Evolutionary conservation across 139 green algal species (phyloP).

Genomic region (Chlorella vulgaris): DNA sequence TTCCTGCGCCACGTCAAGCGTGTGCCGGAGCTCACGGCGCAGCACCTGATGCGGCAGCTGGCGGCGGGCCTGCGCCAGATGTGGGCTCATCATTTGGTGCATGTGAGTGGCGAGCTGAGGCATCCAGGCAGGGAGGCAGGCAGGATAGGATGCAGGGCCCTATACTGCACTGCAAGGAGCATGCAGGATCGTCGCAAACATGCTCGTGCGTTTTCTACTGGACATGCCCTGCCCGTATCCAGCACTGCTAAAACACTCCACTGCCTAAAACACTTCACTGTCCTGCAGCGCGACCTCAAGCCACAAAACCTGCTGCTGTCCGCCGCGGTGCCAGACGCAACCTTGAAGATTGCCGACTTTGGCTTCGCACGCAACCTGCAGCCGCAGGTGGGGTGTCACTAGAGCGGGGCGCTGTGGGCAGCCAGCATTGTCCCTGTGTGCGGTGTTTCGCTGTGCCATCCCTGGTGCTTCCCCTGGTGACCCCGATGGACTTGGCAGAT

Average conservation of each 20-base stretch:
- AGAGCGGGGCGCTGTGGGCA: neutral
- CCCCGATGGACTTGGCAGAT: no score
- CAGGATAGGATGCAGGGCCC: no score
- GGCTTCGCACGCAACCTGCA: conserved; percentile 93
- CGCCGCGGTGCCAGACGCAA: conserved; percentile 33
- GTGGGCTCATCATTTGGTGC: conserved; percentile 84
- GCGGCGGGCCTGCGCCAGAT: conserved; percentile 86
- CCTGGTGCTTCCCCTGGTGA: no score
- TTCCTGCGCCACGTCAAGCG: conserved; percentile 62
- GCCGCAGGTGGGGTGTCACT: conserved; percentile 54
- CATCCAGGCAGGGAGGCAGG: no score
- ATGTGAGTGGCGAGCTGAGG: conserved; percentile 59
- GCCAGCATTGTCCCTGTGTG: neutral
- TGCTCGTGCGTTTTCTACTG: no score
- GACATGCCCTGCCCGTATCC: neutral
- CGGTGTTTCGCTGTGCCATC: neutral
- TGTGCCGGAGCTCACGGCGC: conserved; percentile 67
- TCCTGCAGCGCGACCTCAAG: conserved; percentile 94
- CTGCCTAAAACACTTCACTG: no score
- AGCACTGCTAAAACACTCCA: no score
- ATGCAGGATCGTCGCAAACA: no score
- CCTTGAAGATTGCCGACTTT: conserved; percentile 99
- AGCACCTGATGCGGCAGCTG: conserved; percentile 87
- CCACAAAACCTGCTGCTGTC: conserved; percentile 95
- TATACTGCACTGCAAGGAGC: no score